A percentile compares a stretch with the other conserved stretches of the same genome.
These are phyloP conservation scores for Senna siamea DNA, from an alignment of 306 rosid species.

Conservation along the genomic window DNA sequence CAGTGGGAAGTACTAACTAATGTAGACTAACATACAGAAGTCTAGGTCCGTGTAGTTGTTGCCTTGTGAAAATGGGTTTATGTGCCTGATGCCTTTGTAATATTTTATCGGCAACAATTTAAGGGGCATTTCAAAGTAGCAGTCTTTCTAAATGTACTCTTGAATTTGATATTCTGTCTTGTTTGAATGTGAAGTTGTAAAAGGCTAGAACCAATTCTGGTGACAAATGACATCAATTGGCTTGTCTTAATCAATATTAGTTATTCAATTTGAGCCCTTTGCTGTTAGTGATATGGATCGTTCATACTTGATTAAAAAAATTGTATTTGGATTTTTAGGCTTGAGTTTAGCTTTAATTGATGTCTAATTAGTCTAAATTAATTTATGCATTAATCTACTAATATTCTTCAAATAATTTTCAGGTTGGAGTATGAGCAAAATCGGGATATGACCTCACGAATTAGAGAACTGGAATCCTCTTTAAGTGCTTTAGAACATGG, in stretches of 20 bases:
- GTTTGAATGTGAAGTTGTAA: not conserved
- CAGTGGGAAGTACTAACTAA: too few species aligned
- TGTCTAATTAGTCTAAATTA: conserved; percentile 7
- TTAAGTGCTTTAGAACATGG: conserved; percentile 61
- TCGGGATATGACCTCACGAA: conserved; percentile 81
- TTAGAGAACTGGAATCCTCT: conserved; percentile 72
- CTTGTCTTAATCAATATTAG: conserved; percentile 9
- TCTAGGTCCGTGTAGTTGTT: too few species aligned
- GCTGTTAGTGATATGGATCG: not conserved
- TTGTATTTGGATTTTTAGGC: conserved; percentile 6
- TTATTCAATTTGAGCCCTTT: conserved; percentile 2
- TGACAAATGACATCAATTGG: not conserved
- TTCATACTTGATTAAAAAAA: not conserved
- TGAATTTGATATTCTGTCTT: not conserved
- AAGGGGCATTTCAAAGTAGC: too few species aligned
- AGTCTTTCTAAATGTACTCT: not conserved
- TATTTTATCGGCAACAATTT: too few species aligned
- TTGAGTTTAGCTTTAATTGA: conserved; percentile 14
- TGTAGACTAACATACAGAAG: too few species aligned
- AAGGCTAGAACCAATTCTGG: not conserved
- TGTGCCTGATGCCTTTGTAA: too few species aligned
- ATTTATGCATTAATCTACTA: conserved; percentile 22
- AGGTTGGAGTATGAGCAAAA: conserved; percentile 98
- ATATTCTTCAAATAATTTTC: conserved; percentile 33
- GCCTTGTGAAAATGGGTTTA: too few species aligned